Evolutionary conservation across 129 eudicot genomes (phyloP).

Genomic region (Helichrysum umbraculigerum): DNA sequence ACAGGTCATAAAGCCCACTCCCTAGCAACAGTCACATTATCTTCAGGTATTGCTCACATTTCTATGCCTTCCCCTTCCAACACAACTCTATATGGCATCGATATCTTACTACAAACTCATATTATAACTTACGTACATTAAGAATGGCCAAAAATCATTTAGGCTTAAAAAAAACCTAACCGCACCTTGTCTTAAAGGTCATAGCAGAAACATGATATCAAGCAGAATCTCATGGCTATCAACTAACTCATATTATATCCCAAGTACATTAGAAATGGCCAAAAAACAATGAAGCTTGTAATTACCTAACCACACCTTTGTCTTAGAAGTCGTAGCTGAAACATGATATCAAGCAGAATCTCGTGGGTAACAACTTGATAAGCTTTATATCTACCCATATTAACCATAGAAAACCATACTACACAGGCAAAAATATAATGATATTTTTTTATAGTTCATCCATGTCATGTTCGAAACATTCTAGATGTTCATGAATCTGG

Average conservation of each 20-base stretch:
- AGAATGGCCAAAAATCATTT: not conserved
- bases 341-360: constrained; percentile 8
- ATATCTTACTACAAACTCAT: not conserved
- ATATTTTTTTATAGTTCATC: not conserved
- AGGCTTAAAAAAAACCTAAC: too few relatives aligned
- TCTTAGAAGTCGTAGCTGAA: not conserved
- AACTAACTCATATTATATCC: not conserved
- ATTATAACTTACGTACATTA: not conserved
- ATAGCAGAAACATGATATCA: not conserved
- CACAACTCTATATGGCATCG: not conserved
- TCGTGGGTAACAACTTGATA: constrained; percentile 14
- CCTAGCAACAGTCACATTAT: not conserved
- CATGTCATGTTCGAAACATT: not conserved
- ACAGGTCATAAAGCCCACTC: not conserved
- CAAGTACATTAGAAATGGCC: not conserved
- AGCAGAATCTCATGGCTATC: constrained; percentile 24
- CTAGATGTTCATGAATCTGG: constrained; percentile 9
- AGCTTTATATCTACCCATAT: constrained; percentile 2
- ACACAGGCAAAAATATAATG: not conserved
- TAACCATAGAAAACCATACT: constrained; percentile 4
- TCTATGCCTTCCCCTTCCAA: not conserved
- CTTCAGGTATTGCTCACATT: not conserved
- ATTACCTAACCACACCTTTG: not conserved
- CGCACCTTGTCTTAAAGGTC: not conserved
- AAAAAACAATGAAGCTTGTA: not conserved